Percentiles rank a stretch among this genome's conserved stretches.
phyloP scores from a whole-genome alignment of 345 rosid species.

The Euphorbia peplus region DNA sequence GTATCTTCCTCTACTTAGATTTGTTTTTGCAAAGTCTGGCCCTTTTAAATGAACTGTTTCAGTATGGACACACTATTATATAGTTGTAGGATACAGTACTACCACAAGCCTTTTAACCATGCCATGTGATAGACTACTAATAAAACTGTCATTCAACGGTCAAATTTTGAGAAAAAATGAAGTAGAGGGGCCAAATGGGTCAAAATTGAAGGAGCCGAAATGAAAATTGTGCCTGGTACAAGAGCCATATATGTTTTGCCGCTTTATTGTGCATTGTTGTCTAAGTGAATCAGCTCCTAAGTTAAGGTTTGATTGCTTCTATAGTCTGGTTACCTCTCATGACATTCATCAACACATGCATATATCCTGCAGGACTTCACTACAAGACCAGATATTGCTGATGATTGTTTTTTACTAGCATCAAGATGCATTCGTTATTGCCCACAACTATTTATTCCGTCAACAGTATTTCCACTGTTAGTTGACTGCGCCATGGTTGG shows the following conservation, averaged over 20 bases:
- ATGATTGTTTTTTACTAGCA: slow-evolving; percentile 94
- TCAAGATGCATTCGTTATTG: slow-evolving; percentile 97
- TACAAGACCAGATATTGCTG: slow-evolving; percentile 89
- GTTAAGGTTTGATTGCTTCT: neutral
- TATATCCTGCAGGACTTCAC: slow-evolving; percentile 74
- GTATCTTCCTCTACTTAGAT: neutral
- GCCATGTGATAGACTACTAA: neutral
- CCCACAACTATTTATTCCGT: slow-evolving; percentile 78
- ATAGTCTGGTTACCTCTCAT: neutral
- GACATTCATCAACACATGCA: slow-evolving; percentile 15
- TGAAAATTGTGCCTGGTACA: too few relatives aligned
- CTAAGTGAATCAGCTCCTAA: neutral
- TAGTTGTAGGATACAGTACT: neutral
- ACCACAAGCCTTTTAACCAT: neutral
- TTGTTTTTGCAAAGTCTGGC: neutral
- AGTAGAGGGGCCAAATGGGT: neutral
- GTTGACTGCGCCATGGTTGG: slow-evolving; percentile 84
- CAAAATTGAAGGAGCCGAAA: neutral
- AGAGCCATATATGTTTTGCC: neutral
- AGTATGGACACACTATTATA: neutral
- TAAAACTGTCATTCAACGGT: too few relatives aligned
- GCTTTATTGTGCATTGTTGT: too few relatives aligned
- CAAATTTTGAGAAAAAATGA: neutral
- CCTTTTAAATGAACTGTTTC: neutral
- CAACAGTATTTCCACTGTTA: slow-evolving; percentile 69